Percentiles rank a stretch among this genome's conserved stretches.
phyloP scores from a whole-genome alignment of 345 rosid species.

The Turritis glabra region DNA sequence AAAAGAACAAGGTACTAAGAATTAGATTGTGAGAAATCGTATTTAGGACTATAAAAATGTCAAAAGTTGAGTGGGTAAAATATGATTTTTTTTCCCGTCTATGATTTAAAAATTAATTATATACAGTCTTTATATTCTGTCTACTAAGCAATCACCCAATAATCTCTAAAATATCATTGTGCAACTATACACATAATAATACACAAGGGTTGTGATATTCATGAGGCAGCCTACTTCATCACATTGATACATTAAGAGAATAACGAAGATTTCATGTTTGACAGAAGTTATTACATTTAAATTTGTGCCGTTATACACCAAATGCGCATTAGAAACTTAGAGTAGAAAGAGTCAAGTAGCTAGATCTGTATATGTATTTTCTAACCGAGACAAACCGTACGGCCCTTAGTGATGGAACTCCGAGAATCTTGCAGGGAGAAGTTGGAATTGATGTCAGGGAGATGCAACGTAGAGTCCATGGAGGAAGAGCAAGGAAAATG shows the following conservation, averaged over 20 bases:
- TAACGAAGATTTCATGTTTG: not conserved
- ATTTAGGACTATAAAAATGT: not conserved
- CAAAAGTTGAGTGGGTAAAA: not conserved
- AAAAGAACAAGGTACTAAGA: not conserved
- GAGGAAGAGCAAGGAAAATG: conserved; percentile 35
- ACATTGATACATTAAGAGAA: not conserved
- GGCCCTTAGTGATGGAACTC: conserved; percentile 18
- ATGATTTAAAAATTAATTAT: no score
- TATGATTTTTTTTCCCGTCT: no score
- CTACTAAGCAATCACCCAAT: not conserved
- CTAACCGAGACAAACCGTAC: conserved; percentile 38
- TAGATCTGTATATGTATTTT: conserved; percentile 14
- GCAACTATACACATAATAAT: not conserved
- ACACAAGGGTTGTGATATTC: not conserved
- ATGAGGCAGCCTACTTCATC: conserved; percentile 3
- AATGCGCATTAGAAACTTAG: conserved; percentile 20
- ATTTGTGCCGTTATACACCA: conserved; percentile 29
- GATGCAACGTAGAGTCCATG: conserved; percentile 26
- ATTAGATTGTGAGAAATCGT: not conserved
- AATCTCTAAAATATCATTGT: not conserved
- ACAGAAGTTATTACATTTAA: conserved; percentile 32
- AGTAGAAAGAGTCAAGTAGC: conserved; percentile 20
- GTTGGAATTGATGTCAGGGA: conserved; percentile 30
- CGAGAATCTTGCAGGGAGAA: conserved; percentile 36
- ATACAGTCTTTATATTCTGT: not conserved